Conservation (phyloP, 139 green algal species). For the Chlamydomonas asymmetrica region DNA sequence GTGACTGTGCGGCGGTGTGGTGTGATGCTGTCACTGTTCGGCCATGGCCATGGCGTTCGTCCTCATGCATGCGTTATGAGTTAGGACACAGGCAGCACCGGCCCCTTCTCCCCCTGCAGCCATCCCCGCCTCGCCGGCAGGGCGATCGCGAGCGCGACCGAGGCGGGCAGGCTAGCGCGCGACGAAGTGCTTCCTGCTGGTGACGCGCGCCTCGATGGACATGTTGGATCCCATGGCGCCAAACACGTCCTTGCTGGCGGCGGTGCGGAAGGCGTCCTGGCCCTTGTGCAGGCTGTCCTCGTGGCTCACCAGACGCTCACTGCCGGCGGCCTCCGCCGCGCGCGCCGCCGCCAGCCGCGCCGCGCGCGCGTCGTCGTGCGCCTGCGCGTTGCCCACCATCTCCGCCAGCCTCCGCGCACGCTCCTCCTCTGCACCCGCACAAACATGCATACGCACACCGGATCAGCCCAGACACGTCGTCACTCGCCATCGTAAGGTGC, state of each 20-base stretch:
- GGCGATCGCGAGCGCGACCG: too few species aligned
- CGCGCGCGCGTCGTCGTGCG: constrained; percentile 68
- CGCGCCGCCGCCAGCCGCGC: constrained; percentile 49
- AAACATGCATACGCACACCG: too few species aligned
- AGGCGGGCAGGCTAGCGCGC: too few species aligned
- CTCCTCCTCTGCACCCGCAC: constrained; percentile 70
- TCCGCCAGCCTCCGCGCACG: constrained; percentile 68
- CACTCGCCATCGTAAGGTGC: too few species aligned
- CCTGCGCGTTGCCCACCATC: constrained; percentile 80
- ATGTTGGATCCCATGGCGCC: constrained; percentile 21
- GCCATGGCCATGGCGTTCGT: too few species aligned
- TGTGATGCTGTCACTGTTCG: too few species aligned
- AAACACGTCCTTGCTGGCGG: constrained; percentile 51
- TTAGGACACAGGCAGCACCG: too few species aligned
- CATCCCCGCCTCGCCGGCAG: too few species aligned
- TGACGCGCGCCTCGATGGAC: constrained; percentile 46
- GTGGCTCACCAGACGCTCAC: constrained; percentile 15
- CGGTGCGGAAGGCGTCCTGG: constrained; percentile 50
- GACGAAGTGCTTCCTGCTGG: constrained; percentile 50
- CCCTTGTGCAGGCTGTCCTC: constrained; percentile 18
- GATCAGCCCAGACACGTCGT: neutral
- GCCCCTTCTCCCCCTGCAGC: too few species aligned
- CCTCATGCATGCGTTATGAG: too few species aligned
- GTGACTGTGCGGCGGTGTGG: too few species aligned
- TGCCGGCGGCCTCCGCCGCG: constrained; percentile 24